Conservation (phyloP, 2,329 filamentous ascomycete genomes). For the Diaporthe citri region DNA sequence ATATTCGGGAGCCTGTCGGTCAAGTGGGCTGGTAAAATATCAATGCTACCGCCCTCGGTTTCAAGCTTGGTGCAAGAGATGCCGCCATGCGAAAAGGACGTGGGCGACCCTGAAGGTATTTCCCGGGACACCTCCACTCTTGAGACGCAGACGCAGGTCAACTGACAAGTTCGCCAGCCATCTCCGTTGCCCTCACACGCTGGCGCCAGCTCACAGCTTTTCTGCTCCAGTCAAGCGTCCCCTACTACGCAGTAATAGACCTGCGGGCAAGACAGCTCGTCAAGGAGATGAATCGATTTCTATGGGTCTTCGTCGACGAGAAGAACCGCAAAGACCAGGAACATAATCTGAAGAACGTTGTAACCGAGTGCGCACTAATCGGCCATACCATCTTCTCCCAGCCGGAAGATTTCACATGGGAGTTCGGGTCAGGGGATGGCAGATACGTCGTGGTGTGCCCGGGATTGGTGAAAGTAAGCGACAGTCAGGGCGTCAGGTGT, state of each 20-base stretch:
- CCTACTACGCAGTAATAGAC: conserved; percentile 47
- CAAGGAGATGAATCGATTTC: conserved; percentile 50
- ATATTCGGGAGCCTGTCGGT: conserved; percentile 53
- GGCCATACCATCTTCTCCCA: conserved; percentile 59
- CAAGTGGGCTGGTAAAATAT: conserved; percentile 45
- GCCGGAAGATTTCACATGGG: conserved; percentile 49
- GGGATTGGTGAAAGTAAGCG: conserved; percentile 35
- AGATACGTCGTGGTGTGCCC: conserved; percentile 29
- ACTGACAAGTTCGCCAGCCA: conserved; percentile 40
- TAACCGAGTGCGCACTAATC: conserved; percentile 55
- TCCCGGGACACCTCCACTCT: conserved; percentile 34
- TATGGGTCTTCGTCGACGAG: conserved; percentile 50
- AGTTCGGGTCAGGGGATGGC: neutral
- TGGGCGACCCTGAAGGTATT: conserved; percentile 48
- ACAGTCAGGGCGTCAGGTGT: conserved; percentile 34
- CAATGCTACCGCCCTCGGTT: conserved; percentile 53
- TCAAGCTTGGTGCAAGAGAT: conserved; percentile 48
- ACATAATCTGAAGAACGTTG: conserved; percentile 54
- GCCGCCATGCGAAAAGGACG: conserved; percentile 45
- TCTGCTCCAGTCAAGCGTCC: conserved; percentile 55
- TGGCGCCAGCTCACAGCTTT: conserved; percentile 59
- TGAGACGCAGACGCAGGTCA: conserved; percentile 1
- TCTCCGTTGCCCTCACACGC: conserved; percentile 51
- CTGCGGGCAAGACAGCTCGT: conserved; percentile 51
- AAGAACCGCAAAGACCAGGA: conserved; percentile 50